Evolutionary conservation across 2,329 filamentous ascomycete species (phyloP), one percentile per base, ranked within the genome.

Genomic region (Colletotrichum salicis): DNA sequence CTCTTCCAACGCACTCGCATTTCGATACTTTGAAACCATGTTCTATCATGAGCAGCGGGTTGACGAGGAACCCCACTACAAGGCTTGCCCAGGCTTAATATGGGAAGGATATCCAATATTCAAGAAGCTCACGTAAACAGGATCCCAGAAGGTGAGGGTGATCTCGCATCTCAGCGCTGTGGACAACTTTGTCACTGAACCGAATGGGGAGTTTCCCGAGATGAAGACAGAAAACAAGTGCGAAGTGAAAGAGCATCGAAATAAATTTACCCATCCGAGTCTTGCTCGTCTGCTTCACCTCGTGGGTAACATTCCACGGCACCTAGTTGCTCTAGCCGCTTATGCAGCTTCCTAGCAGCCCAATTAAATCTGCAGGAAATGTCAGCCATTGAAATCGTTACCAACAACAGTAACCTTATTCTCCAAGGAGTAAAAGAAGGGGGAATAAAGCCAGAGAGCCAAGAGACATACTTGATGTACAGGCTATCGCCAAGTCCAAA

Each of bases 401-500:
- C 22, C 19, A 8, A 48, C 8, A 10, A 11, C 12, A 27, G 33
- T n/a, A 2, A 12, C 6, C 1, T 4, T 31, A 6, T 1, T 24
- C 27, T 19, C 12, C 11, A 31, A 15, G 31, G 15, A 37, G 10
- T 2, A 52, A 33, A 29, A 15, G 6, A 15, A 45, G n/a, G 24
- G 48, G 12, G 10, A 41, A 41, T 4, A 4, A 27, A 1, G 8
- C 10, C 12, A 22, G 45, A 31, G 27, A 13, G 33, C 41, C 41
- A 48, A 22, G 7, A 27, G 4, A 79, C 88, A 75, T 85, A 96
- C 92, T 97, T 96, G 67, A 93, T 88, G 86, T 99, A 99, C 1
- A 95, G 97, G 78, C 93, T 97, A 81, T 99, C 96, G 0, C 96
- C 96, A 1, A 98, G 87, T 0, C 96, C 96, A 85, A 98, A 97